phyloP scores from a whole-genome alignment of 257 asterid genomes.

The Knoxia roxburghii region DNA sequence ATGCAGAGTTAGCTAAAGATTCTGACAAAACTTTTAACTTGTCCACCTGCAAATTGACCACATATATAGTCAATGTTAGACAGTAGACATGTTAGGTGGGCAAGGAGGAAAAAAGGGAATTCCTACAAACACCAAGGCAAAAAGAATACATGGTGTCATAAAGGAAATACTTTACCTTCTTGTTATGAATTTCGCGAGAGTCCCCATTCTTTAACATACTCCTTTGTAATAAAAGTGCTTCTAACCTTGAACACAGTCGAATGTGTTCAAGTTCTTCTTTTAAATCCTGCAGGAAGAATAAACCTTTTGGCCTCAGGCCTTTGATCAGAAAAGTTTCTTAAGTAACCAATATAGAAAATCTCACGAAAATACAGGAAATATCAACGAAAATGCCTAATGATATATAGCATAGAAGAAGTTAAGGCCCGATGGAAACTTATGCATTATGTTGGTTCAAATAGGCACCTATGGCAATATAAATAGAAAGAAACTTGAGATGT shows the following conservation, averaged over 20 bases:
- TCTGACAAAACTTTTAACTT: conserved; percentile 76
- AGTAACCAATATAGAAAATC: not conserved
- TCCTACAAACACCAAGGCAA: not conserved
- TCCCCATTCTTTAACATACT: conserved; percentile 39
- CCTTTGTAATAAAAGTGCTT: conserved; percentile 57
- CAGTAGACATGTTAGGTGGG: not conserved
- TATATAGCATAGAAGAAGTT: not conserved
- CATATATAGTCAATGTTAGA: conserved; percentile 19
- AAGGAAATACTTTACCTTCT: conserved; percentile 44
- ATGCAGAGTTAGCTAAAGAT: conserved; percentile 78
- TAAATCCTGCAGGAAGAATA: conserved; percentile 42
- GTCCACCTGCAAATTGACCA: conserved; percentile 56
- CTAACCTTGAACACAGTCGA: conserved; percentile 59
- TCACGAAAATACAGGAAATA: not conserved
- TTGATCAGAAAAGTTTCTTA: not conserved
- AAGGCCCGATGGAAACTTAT: not conserved
- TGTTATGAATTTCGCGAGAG: conserved; percentile 34
- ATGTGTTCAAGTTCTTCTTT: conserved; percentile 55
- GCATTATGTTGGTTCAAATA: not conserved
- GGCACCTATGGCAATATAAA: not conserved
- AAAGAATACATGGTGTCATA: conserved; percentile 12
- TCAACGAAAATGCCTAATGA: not conserved
- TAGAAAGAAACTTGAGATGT: not conserved
- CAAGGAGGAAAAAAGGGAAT: not conserved
- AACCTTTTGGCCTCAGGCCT: conserved; percentile 8